Base-by-base conservation (phyloP, 768 basidiomycete species). In the Leccinum subtestaceum region DNA sequence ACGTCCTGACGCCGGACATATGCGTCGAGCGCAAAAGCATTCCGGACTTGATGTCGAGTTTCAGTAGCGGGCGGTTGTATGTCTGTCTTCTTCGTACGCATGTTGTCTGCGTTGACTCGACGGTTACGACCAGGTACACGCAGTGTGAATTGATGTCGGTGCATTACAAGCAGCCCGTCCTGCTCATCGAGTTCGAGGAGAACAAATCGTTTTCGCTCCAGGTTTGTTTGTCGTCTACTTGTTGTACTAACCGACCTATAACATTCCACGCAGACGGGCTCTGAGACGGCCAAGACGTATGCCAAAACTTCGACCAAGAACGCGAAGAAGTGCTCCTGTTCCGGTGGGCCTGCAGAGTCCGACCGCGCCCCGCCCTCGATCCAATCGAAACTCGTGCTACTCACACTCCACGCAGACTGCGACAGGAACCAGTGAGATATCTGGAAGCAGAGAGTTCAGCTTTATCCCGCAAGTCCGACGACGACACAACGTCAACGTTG, bases 111-210 rank as follows among this genome's bases (percentile, higher is more conserved):
- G 11, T 45, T 62, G 6, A 59, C 32, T 17, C 38, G 53, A 63
- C 15, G 61, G 34, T 10, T 49, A 10, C 48, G 47, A 21, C 3
- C 64, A 98, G 96, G 60, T 97, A 96, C 70, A 91, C 94, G 0
- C 97, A 99, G 69, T 98, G 96, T 76, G 96, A 98, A 74, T 71
- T 93, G 21, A 98, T 99, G 96, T 94, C 91, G 0, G 88, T 88
- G 15, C 91, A 98, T 70, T 98, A 99, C 77, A 97, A 94, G 74
- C 86, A 89, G 19, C 95, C 96, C 0, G 80, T 99, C 54, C 78
- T 99, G 17, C 78, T 98, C 8, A 97, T 98, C 66, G 96, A 99
- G 70, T 98, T 98, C 63, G 96, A 98, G 70, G 94, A 98, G 75
- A 91, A 97, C 72, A 98, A 96, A 65, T 87, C 93, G 0, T 96